Base-by-base conservation (phyloP, 2,329 filamentous ascomycete species). In the Endoconidiophora polonica region DNA sequence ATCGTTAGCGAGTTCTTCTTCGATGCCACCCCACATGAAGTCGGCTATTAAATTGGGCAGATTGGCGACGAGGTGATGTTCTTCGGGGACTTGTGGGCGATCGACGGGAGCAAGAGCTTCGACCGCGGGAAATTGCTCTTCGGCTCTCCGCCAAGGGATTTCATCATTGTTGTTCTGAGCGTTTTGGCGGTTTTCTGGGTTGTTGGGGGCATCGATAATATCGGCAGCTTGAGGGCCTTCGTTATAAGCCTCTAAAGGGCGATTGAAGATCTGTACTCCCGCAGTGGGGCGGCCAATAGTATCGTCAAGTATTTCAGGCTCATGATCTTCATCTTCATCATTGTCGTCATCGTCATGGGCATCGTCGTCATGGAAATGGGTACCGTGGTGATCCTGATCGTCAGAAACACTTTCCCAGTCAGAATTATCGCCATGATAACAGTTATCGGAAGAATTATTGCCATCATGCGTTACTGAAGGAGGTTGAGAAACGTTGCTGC, bases 11-110 rank as follows among this genome's bases (percentile, higher is more conserved):
- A 57, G 38, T 46, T 57, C 57, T 18, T 54, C 50, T 3, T 53
- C 69, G 4, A 79, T 63, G 37, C 72, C 71, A 6, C 71, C 72
- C 74, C 75, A 81, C 68, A 81, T 74, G 57, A 79, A 81, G 53
- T 79, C 68, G 1, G 74, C 69, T 10, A 80, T 56, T 12, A 62
- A 63, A 18, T 23, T 44, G 4, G 44, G 49, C 12, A 51, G 40
- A 24, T 46, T 51, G 12, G 37, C 44, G 22, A 33, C 44, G 9
- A 36, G 36, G 24, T 38, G 48, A 7, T 42, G 48, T 6, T 36
- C 48, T 18, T 46, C 42, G 2, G 36, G 29, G 4, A 12, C 29
- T 12, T 33, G 26, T 33, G 29, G 29, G 7, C 7, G 29, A 33
- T 12, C 26, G 9, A 33, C 9, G 7, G 29, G 29, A 2, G 9